Base-by-base conservation (phyloP, 345 rosid genomes). In the Populus pruinosa region DNA sequence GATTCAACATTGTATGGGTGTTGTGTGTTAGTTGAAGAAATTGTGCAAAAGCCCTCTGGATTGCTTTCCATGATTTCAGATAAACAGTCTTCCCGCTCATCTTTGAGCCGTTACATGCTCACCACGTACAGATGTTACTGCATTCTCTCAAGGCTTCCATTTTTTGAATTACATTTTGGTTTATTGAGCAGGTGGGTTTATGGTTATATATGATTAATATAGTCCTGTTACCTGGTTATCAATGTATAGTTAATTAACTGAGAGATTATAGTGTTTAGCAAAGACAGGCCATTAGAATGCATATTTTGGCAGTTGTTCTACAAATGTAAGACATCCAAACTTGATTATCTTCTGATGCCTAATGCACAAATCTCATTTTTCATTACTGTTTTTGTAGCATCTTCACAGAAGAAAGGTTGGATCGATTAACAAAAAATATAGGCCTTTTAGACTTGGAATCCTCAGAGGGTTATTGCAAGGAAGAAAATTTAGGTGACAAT, bases 101-200 rank as follows among this genome's bases (percentile, higher is more conserved):
- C 98, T 72, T 78, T 87, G 83, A 91, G 91, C 84, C 98, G 91
- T 63, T 80, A 91, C 78, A 83, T 89, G 75, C 80, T 95, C 82
- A 91, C 97, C 27, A 93, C 99, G 17, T 90, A 89, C 67, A 91
- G 99, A 93, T 95, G 99, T 83, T 95, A 95, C 79, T 95, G 99
- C 89, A 88, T 95, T 85, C 91, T 95, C 77, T 88, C 99, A 23
- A 90, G 98, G 85, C 91, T 95, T 83, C 99, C 99, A 12, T 93
- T 91, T 83, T 95, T 95, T 73, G 96, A 93, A 73, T 80, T 95
- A 85, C 99, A 95, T 84, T 95, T 95, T 81, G 96, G 92, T 76
- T 88, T 95, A 70, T 83, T 95, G 71, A 91, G 90, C 81, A 91
- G 99, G 98, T 92, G 70, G 27, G 81, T 72, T 35, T 78, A 16